These are phyloP conservation scores for Suillus americanus DNA, from an alignment of 768 basidiomycete genomes.

Conservation along the genomic window DNA sequence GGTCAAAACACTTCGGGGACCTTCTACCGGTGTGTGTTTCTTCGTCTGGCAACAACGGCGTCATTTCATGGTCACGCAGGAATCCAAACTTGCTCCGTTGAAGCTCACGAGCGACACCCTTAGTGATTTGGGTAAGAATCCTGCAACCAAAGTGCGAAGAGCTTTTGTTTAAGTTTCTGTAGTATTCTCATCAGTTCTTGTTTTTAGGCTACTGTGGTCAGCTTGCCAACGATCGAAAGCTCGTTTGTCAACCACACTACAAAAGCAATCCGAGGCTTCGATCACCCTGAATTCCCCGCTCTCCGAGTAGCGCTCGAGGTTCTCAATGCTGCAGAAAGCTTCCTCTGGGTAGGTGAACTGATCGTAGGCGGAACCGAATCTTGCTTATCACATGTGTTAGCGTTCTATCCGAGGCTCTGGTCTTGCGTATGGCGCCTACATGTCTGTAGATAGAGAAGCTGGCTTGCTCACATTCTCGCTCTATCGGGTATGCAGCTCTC, in stretches of 20 bases:
- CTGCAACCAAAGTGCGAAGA: conserved; percentile 60
- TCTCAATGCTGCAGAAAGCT: conserved; percentile 92
- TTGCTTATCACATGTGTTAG: conserved; percentile 37
- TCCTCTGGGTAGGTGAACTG: conserved; percentile 71
- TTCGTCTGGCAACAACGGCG: conserved; percentile 2
- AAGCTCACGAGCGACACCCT: conserved; percentile 68
- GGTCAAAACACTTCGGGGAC: conserved; percentile 67
- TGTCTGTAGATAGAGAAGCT: conserved; percentile 72
- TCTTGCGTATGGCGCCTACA: conserved; percentile 88
- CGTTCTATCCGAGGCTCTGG: conserved; percentile 92
- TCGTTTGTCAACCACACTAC: conserved; percentile 79
- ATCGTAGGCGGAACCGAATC: conserved; percentile 1
- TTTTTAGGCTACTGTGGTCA: conserved; percentile 75
- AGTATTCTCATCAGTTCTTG: conserved; percentile 4
- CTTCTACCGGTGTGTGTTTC: conserved; percentile 52
- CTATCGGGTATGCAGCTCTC: conserved; percentile 59
- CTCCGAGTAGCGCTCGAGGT: conserved; percentile 82
- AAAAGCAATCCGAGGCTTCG: conserved; percentile 76
- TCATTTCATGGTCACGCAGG: conserved; percentile 32
- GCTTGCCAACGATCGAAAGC: conserved; percentile 93
- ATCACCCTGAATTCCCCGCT: conserved; percentile 83
- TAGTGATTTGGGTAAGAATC: conserved; percentile 71
- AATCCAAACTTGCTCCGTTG: conserved; percentile 60
- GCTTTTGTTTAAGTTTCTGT: conserved; percentile 3
- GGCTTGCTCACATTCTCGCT: conserved; percentile 75